These are phyloP conservation scores for Lindgomyces ingoldianus DNA, from an alignment of 495 filamentous ascomycete species.

Conservation along the genomic window DNA sequence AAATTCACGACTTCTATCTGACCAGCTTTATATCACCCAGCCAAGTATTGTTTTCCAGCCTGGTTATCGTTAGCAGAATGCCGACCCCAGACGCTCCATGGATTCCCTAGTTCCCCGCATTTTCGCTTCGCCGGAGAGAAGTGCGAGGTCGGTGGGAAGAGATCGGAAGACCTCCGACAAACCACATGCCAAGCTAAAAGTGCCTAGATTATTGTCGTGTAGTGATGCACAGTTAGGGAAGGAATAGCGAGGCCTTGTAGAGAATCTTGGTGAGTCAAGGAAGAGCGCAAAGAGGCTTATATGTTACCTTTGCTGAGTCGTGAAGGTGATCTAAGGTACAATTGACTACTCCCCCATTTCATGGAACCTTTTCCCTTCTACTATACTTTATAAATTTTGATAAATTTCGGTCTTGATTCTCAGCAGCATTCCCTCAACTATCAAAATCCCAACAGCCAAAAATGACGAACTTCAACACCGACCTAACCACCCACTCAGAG, in stretches of 20 bases:
- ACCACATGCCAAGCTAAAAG: no score
- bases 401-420: no score
- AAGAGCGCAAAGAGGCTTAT: no score
- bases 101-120: slow-evolving; percentile 20
- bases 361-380: neutral
- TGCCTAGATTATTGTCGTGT: no score
- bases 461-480: slow-evolving; percentile 14
- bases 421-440: no score
- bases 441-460: neutral
- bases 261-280: no score
- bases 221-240: neutral
- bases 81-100: slow-evolving; percentile 1
- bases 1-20: neutral
- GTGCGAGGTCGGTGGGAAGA: neutral
- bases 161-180: no score
- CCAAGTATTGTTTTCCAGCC: neutral
- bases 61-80: slow-evolving; percentile 2
- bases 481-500: neutral
- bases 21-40: neutral
- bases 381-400: no score
- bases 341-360: no score
- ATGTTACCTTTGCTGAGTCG: no score
- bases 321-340: no score
- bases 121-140: slow-evolving; percentile 4
- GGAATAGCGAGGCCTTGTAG: slow-evolving; percentile 13